Evolutionary conservation across 2,329 filamentous ascomycete species (phyloP).

Genomic region (Beauveria medogensis): DNA sequence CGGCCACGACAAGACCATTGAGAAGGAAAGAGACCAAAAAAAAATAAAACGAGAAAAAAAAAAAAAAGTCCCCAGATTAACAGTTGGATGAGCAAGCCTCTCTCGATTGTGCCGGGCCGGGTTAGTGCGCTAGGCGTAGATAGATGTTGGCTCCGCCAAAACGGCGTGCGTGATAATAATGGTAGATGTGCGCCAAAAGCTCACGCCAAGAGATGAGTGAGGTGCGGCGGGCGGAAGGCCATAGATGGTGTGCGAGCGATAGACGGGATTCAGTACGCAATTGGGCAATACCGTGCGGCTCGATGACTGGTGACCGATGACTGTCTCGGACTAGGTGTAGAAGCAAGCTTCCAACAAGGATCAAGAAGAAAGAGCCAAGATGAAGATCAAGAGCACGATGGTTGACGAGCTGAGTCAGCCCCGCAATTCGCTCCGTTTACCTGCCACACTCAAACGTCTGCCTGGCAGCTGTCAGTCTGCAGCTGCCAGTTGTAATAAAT

Average conservation of each 20-base stretch:
- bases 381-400: neutral
- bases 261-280: constrained; percentile 7
- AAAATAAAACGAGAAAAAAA: neutral
- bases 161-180: neutral
- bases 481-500: too few relatives aligned
- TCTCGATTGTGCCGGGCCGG: neutral
- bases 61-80: constrained; percentile 5
- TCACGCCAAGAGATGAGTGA: neutral
- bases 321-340: neutral
- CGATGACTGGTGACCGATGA: neutral
- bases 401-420: constrained; percentile 6
- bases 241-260: neutral
- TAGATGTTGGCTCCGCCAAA: neutral
- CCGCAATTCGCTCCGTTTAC: neutral
- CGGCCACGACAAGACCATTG: neutral
- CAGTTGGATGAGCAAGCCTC: neutral
- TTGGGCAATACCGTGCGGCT: constrained; percentile 3
- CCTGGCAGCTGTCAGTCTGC: neutral
- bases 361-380: neutral
- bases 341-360: constrained; percentile 1
- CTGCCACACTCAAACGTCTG: neutral
- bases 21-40: neutral
- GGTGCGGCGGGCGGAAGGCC: neutral
- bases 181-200: neutral
- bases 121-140: neutral